phyloP scores from a whole-genome alignment of 805 yeast genomes.

The Cyberlindnera subsufficiens region DNA sequence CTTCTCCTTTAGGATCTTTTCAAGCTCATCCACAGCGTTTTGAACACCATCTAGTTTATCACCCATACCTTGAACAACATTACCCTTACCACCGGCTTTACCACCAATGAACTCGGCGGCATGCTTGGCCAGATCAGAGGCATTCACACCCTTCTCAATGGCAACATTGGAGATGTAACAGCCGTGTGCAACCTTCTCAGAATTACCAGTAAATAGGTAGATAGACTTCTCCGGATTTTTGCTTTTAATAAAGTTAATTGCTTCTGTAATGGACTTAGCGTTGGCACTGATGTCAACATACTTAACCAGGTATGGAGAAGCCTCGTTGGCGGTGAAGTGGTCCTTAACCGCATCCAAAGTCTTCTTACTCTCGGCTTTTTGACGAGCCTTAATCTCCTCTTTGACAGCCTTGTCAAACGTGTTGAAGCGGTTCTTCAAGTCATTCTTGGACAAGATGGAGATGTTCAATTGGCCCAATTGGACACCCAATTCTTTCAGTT shows the following conservation, averaged over 20 bases:
- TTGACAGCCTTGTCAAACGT: slow-evolving; percentile 80
- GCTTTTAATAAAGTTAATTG: slow-evolving; percentile 76
- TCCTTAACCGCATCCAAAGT: slow-evolving; percentile 71
- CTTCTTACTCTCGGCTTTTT: slow-evolving; percentile 81
- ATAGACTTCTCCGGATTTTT: slow-evolving; percentile 68
- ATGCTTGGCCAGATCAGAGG: slow-evolving; percentile 65
- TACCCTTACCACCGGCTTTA: slow-evolving; percentile 97
- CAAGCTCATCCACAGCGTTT: slow-evolving; percentile 69
- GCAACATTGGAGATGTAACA: slow-evolving; percentile 78
- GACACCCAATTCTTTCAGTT: slow-evolving; percentile 79
- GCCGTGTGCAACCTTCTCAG: slow-evolving; percentile 88
- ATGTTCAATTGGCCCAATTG: slow-evolving; percentile 76
- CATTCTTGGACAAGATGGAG: slow-evolving; percentile 74
- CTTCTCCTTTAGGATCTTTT: slow-evolving; percentile 54
- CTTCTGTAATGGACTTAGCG: slow-evolving; percentile 93
- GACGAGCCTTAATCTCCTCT: slow-evolving; percentile 82
- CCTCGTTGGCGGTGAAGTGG: slow-evolving; percentile 52
- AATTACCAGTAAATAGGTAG: slow-evolving; percentile 71
- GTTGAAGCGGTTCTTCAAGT: slow-evolving; percentile 66
- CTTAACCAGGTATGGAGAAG: slow-evolving; percentile 56
- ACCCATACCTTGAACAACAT: slow-evolving; percentile 96
- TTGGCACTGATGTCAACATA: slow-evolving; percentile 69
- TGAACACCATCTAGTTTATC: slow-evolving; percentile 64
- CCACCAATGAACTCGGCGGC: slow-evolving; percentile 85
- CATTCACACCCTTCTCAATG: slow-evolving; percentile 62